These are phyloP conservation scores for Xylaria sp. DNA, from an alignment of 2,329 filamentous ascomycete species.

Conservation along the genomic window DNA sequence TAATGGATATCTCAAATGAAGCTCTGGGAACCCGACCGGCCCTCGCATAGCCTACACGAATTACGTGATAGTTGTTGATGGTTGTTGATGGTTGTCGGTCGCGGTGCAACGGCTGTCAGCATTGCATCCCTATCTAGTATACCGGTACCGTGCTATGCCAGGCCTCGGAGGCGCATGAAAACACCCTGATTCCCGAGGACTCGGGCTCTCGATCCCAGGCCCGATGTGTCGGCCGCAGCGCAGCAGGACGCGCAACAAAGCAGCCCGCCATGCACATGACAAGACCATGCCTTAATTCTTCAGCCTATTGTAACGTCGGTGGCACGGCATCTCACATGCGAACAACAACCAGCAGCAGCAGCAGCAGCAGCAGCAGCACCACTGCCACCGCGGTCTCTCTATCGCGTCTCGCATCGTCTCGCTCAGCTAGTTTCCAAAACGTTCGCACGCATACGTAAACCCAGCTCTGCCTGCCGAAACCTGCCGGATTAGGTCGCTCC, in stretches of 20 bases:
- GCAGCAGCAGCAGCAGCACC: too few relatives aligned
- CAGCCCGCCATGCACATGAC: conserved; percentile 24
- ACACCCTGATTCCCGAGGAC: conserved; percentile 31
- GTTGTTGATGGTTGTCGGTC: not conserved
- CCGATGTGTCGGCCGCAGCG: conserved; percentile 27
- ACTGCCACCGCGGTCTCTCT: not conserved
- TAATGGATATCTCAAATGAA: not conserved
- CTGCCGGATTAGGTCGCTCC: conserved; percentile 25
- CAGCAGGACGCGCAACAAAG: conserved; percentile 24
- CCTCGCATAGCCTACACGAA: conserved; percentile 21
- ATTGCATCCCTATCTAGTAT: conserved; percentile 11
- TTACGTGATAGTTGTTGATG: not conserved
- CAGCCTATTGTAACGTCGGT: conserved; percentile 19
- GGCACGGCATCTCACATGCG: conserved; percentile 27
- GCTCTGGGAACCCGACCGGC: not conserved
- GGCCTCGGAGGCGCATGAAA: conserved; percentile 11
- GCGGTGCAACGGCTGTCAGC: conserved; percentile 21
- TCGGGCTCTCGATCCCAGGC: conserved; percentile 31
- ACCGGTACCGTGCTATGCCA: not conserved
- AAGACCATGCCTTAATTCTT: conserved; percentile 3
- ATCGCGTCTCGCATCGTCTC: not conserved
- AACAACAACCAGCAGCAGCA: too few relatives aligned
- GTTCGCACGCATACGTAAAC: conserved; percentile 14
- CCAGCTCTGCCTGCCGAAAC: conserved; percentile 23
- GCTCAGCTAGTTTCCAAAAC: not conserved